A percentile compares a stretch with the other conserved stretches of the same genome.
Conservation (phyloP, 2,329 filamentous ascomycete species). For the Penicillium sp. region DNA sequence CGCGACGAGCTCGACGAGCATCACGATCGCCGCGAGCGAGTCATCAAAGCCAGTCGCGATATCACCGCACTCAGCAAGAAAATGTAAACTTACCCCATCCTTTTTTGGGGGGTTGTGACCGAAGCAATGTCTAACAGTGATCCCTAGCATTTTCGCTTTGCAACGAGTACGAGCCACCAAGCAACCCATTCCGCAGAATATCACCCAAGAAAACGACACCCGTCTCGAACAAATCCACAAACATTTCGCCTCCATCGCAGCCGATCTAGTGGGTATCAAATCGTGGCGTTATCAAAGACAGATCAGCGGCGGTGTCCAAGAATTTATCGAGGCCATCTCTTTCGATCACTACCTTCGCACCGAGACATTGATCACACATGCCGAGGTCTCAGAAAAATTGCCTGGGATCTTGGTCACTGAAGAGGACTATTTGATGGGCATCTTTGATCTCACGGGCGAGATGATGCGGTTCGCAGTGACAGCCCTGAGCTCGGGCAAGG, state of each 20-base stretch:
- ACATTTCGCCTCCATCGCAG: slow-evolving; percentile 61
- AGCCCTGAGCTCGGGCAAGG: slow-evolving; percentile 68
- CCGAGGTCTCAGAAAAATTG: slow-evolving; percentile 48
- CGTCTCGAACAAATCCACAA: slow-evolving; percentile 65
- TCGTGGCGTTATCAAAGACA: slow-evolving; percentile 73
- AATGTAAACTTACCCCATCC: slow-evolving; percentile 56
- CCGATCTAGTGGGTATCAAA: slow-evolving; percentile 73
- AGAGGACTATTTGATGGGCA: slow-evolving; percentile 81
- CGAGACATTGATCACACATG: slow-evolving; percentile 65
- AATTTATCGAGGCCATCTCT: slow-evolving; percentile 85
- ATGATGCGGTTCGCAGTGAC: slow-evolving; percentile 96
- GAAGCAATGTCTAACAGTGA: neutral
- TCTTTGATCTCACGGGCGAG: slow-evolving; percentile 93
- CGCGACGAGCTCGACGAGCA: slow-evolving; percentile 87
- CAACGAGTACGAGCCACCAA: slow-evolving; percentile 53
- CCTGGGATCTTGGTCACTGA: slow-evolving; percentile 60
- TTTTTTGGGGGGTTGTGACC: no score
- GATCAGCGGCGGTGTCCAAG: slow-evolving; percentile 76
- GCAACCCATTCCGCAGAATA: slow-evolving; percentile 55
- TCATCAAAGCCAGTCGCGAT: slow-evolving; percentile 86
- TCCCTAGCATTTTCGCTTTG: slow-evolving; percentile 68
- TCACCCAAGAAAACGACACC: slow-evolving; percentile 62
- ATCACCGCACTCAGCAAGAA: slow-evolving; percentile 95
- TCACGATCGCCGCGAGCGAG: slow-evolving; percentile 81
- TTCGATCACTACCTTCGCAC: slow-evolving; percentile 82